Evolutionary conservation across 768 basidiomycete species (phyloP), one percentile per base, ranked within the genome.

Genomic region (Naganishia randhawae): DNA sequence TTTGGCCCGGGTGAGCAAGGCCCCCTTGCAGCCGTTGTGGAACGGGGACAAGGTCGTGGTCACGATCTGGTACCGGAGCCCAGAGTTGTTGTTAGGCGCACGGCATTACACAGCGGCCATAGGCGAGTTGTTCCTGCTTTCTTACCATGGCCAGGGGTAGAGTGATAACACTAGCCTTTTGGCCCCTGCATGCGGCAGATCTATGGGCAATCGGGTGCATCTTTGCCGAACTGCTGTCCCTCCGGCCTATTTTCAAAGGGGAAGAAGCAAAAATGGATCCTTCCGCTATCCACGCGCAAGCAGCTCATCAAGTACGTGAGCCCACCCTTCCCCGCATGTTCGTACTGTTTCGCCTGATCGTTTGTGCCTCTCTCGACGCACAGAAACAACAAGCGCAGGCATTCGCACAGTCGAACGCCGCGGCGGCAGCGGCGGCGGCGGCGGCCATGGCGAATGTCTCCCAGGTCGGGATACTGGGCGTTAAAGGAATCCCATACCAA

Each of bases 141-240:
- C n/a, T n/a, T n/a, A n/a, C n/a, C n/a, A n/a, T n/a, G n/a, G n/a
- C n/a, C n/a, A n/a, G n/a, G n/a, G n/a, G n/a, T n/a, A n/a, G n/a
- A n/a, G n/a, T n/a, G n/a, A n/a, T n/a, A n/a, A n/a, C n/a, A n/a
- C n/a, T n/a, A n/a, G n/a, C n/a, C n/a, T n/a, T n/a, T n/a, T n/a
- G n/a, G n/a, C n/a, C n/a, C n/a, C n/a, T 17, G 32, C 57, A 31
- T 35, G 1, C 19, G 5, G 17, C 55, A 80, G 93, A 99, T 77
- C 87, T 92, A 64, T 99, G 96, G 96, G 94, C 96, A 29, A 88
- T 98, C 6, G 96, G 94, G 0, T 99, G 96, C 77, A 97, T 99
- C 50, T 89, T 95, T 81, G 96, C 94, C 0, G 96, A 99, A 80
- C 82, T 99, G 22, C 87, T 96, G 1, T 92, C 91, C 70, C 81